Conservation (phyloP, 2,329 filamentous ascomycete species). For the Aureobasidium melanogenum region DNA sequence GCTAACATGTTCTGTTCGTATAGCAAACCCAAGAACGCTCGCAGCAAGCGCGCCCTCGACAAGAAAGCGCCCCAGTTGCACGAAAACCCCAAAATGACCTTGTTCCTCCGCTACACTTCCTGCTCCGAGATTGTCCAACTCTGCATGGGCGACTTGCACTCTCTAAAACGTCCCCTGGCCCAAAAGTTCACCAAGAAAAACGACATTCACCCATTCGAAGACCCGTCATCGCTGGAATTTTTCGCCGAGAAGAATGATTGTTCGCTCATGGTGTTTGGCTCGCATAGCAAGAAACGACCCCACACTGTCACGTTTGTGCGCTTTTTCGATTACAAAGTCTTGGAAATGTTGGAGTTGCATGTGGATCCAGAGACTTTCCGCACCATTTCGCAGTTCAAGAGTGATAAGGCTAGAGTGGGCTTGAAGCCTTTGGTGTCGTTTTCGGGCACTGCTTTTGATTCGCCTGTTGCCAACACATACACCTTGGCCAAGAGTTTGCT, state of each 20-base stretch:
- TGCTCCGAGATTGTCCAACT: slow-evolving; percentile 77
- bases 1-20: not conserved
- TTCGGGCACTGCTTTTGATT: slow-evolving; percentile 79
- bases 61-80: slow-evolving; percentile 80
- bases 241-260: slow-evolving; percentile 95
- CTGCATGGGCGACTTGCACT: slow-evolving; percentile 74
- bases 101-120: slow-evolving; percentile 81
- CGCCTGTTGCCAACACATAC: slow-evolving; percentile 68
- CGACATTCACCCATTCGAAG: slow-evolving; percentile 87
- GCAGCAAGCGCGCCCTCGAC: slow-evolving; percentile 89
- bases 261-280: slow-evolving; percentile 73
- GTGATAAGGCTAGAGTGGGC: slow-evolving; percentile 56
- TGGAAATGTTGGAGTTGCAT: slow-evolving; percentile 91
- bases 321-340: slow-evolving; percentile 74
- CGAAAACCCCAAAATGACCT: slow-evolving; percentile 83
- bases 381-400: slow-evolving; percentile 64
- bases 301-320: slow-evolving; percentile 77
- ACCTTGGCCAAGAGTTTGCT: slow-evolving; percentile 81
- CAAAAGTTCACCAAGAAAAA: slow-evolving; percentile 98
- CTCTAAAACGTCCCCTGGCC: slow-evolving; percentile 73
- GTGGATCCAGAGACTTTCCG: slow-evolving; percentile 67
- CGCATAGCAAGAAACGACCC: slow-evolving; percentile 88
- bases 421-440: slow-evolving; percentile 89
- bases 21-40: slow-evolving; percentile 58
- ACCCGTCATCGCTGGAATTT: slow-evolving; percentile 80